Conservation (phyloP, 2,329 filamentous ascomycete genomes). For the Colletotrichum spaethianum region DNA sequence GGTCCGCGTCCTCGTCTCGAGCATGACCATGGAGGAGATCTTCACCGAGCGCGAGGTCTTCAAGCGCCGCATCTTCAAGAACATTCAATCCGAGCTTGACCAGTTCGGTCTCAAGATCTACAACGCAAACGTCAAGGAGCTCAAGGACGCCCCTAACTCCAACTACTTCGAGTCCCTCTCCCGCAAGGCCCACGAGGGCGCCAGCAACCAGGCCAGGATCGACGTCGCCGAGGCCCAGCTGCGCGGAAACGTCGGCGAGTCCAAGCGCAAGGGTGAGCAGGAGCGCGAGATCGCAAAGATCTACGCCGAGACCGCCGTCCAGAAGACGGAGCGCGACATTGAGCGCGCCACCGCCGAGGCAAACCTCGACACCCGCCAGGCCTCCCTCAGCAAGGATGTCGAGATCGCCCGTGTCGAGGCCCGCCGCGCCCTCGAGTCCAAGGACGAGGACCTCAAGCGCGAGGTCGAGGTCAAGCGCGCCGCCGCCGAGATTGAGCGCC, state of each 20-base stretch:
- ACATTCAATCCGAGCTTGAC: constrained; percentile 84
- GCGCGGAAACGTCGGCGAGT: constrained; percentile 81
- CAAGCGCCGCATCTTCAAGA: constrained; percentile 81
- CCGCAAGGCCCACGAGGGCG: constrained; percentile 87
- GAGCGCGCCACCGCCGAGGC: constrained; percentile 86
- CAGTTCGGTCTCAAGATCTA: constrained; percentile 85
- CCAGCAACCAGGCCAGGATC: constrained; percentile 82
- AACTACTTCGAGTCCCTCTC: constrained; percentile 87
- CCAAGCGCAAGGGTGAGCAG: constrained; percentile 82
- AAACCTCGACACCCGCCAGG: constrained; percentile 79
- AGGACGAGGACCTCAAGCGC: constrained; percentile 85
- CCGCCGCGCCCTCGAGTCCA: constrained; percentile 78
- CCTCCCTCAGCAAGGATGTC: constrained; percentile 80
- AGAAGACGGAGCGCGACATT: constrained; percentile 87
- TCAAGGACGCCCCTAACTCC: constrained; percentile 86
- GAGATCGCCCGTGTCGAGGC: constrained; percentile 83
- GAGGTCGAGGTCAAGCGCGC: constrained; percentile 84
- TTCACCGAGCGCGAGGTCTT: constrained; percentile 84
- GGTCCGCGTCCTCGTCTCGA: constrained; percentile 84
- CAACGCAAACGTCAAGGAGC: constrained; percentile 85
- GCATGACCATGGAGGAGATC: constrained; percentile 95
- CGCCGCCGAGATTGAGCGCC: constrained; percentile 83
- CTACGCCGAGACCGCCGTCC: constrained; percentile 85
- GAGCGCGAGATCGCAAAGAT: constrained; percentile 92
- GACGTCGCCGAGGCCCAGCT: constrained; percentile 77